Conservation (phyloP, 176 grass and related monocot species). For the Zea luxurians region DNA sequence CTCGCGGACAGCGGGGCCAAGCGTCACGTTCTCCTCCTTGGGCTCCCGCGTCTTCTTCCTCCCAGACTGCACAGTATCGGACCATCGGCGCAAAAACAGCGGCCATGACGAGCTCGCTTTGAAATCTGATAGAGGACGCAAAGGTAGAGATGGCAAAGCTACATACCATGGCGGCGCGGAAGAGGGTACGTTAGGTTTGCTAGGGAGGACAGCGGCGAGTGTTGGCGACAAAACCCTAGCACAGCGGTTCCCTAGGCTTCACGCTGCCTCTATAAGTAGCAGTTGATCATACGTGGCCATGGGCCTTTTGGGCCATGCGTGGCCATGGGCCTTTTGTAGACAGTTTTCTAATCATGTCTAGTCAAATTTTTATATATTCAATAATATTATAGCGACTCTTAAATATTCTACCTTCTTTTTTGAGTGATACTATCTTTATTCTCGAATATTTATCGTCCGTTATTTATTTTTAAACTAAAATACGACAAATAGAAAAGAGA, state of each 20-base stretch:
- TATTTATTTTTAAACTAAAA: no score
- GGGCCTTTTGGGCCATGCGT: conserved; percentile 21
- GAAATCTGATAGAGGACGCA: not conserved
- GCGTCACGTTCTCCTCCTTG: conserved; percentile 84
- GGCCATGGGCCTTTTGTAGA: no score
- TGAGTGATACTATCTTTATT: no score
- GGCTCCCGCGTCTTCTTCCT: conserved; percentile 74
- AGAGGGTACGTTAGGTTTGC: not conserved
- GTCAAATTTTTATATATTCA: no score
- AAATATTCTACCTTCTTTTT: no score
- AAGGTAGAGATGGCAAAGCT: not conserved
- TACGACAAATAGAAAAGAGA: no score
- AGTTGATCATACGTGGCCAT: not conserved
- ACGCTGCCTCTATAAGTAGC: conserved; percentile 8
- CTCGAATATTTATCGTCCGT: no score
- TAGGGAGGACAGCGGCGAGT: not conserved
- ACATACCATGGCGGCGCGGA: conserved; percentile 60
- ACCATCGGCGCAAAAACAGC: not conserved
- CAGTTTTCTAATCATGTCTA: no score
- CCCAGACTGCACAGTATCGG: conserved; percentile 49
- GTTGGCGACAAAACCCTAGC: conserved; percentile 33
- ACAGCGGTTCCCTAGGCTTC: not conserved
- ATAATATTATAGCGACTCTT: no score
- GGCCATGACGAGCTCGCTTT: not conserved
- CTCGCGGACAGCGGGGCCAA: conserved; percentile 71